phyloP scores from a whole-genome alignment of 306 rosid species.

The Quercus aquifolioides region DNA sequence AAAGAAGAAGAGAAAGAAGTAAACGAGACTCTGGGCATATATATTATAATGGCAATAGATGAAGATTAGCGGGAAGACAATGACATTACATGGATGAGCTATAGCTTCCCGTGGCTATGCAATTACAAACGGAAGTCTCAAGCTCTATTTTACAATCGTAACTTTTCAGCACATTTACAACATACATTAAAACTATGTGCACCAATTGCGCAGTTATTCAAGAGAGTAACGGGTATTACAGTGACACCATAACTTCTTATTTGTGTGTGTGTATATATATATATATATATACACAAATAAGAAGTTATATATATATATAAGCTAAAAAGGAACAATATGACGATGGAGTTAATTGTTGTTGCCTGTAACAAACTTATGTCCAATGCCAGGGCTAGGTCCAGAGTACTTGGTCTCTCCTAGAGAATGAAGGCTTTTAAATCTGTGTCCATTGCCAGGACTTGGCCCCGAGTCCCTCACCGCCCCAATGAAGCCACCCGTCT shows the following conservation, averaged over 20 bases:
- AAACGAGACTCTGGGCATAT: neutral
- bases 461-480: constrained; percentile 29
- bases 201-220: neutral
- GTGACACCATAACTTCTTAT: neutral
- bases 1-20: neutral
- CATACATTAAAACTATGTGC: neutral
- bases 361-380: constrained; percentile 19
- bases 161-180: neutral
- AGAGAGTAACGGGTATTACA: neutral
- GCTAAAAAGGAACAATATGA: neutral
- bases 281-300: no score
- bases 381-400: constrained; percentile 49
- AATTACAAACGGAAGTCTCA: neutral
- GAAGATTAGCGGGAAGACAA: neutral
- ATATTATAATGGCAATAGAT: neutral
- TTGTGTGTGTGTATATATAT: neutral
- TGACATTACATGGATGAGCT: neutral
- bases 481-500: constrained; percentile 11
- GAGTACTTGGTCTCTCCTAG: constrained; percentile 20
- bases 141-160: neutral
- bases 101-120: neutral
- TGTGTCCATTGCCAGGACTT: constrained; percentile 24
- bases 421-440: neutral
- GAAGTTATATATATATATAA: no score
- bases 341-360: neutral